Percentiles rank a stretch among this genome's conserved stretches.
These are phyloP conservation scores for Nicotiana tomentosiformis DNA, from an alignment of 257 asterid species.

Conservation along the genomic window DNA sequence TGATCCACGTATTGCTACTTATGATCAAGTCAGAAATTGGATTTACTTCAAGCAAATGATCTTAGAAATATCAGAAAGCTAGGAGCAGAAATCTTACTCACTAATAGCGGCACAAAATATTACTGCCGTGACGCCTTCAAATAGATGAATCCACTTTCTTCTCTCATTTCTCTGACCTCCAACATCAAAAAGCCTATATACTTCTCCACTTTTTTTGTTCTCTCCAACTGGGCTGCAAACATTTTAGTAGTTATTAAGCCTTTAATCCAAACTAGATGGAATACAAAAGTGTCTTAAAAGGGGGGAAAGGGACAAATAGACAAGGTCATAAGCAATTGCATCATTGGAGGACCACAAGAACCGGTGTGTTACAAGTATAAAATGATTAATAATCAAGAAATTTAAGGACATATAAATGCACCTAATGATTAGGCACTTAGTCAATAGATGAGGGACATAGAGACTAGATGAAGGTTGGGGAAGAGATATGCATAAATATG, in stretches of 20 bases:
- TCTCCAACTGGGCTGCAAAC: conserved; percentile 96
- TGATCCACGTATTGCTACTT: not conserved
- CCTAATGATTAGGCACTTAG: not conserved
- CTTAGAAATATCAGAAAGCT: not conserved
- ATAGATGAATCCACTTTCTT: conserved; percentile 98
- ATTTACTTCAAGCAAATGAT: not conserved
- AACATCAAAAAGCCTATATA: conserved; percentile 87
- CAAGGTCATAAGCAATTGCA: not conserved
- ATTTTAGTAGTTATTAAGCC: conserved; percentile 14
- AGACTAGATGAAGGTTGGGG: too few relatives aligned
- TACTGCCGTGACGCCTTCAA: conserved; percentile 98
- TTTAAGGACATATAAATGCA: not conserved
- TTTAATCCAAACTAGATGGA: not conserved
- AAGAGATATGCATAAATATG: not conserved
- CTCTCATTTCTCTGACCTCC: conserved; percentile 99
- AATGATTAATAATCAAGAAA: not conserved
- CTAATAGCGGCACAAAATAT: conserved; percentile 98
- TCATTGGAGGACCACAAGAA: not conserved
- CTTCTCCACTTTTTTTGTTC: conserved; percentile 96
- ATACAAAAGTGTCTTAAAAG: not conserved
- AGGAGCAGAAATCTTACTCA: conserved; percentile 57
- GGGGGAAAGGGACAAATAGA: not conserved
- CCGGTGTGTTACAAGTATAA: not conserved
- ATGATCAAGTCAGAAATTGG: not conserved
- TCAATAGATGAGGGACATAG: not conserved